Conservation (phyloP, 768 basidiomycete species). For the Pleurotus tuber-regium region DNA sequence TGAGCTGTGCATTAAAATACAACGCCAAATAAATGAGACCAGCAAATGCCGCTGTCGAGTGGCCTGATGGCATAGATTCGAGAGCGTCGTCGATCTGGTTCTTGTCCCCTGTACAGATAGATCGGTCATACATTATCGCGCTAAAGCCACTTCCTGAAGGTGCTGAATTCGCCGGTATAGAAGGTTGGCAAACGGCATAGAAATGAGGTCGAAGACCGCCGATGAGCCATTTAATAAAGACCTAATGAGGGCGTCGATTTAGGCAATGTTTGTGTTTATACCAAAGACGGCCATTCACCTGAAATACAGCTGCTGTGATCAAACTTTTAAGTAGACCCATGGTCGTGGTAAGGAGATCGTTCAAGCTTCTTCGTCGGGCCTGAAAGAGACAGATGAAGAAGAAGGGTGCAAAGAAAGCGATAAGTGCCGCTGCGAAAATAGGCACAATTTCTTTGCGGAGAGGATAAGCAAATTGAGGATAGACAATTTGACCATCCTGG, state of each 20-base stretch:
- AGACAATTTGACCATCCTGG: constrained; percentile 46
- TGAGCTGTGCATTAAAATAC: constrained; percentile 55
- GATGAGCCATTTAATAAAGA: constrained; percentile 56
- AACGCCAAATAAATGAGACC: constrained; percentile 46
- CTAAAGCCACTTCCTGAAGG: constrained; percentile 44
- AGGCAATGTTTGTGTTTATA: not conserved
- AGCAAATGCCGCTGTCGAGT: constrained; percentile 57
- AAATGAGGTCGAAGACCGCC: constrained; percentile 52
- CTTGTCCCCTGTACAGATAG: constrained; percentile 53
- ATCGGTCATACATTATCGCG: constrained; percentile 48
- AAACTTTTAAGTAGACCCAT: constrained; percentile 53
- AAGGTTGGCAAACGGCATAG: constrained; percentile 49
- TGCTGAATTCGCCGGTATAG: constrained; percentile 25
- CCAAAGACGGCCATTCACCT: constrained; percentile 17
- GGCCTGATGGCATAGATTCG: constrained; percentile 56
- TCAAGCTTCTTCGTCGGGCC: constrained; percentile 41
- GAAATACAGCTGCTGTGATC: constrained; percentile 41
- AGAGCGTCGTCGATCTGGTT: constrained; percentile 55
- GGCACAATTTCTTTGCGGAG: constrained; percentile 51
- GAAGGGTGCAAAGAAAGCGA: constrained; percentile 54
- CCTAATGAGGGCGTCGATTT: constrained; percentile 23
- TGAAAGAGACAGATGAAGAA: constrained; percentile 56
- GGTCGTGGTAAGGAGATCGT: constrained; percentile 46
- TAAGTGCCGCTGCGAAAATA: constrained; percentile 49
- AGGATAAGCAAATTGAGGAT: constrained; percentile 52